Evolutionary conservation across 805 yeast genomes (phyloP).

Genomic region (Zygoascus bituminiphila): DNA sequence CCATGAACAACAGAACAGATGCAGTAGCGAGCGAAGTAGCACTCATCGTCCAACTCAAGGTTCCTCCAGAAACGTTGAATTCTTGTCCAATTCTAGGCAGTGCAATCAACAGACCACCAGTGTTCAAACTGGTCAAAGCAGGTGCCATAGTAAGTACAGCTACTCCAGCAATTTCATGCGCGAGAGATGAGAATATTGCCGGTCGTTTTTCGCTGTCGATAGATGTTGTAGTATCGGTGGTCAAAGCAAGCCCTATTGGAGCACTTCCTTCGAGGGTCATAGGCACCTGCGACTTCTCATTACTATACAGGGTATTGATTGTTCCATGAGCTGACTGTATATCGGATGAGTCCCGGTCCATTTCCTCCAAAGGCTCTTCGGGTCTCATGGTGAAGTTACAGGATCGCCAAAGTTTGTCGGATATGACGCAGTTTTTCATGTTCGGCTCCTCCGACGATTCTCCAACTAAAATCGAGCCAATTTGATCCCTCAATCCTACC

Average conservation of each 20-base stretch:
- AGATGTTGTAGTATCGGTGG: not conserved
- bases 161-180: conserved; percentile 32
- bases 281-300: not conserved
- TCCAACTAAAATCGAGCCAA: too few species aligned
- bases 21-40: conserved; percentile 38
- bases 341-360: not conserved
- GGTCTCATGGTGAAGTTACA: not conserved
- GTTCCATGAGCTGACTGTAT: not conserved
- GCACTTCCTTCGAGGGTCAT: not conserved
- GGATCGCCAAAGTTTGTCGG: not conserved
- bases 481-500: too few species aligned
- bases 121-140: conserved; percentile 34
- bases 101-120: conserved; percentile 33
- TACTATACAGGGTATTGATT: not conserved
- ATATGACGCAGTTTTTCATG: not conserved
- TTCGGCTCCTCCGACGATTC: not conserved
- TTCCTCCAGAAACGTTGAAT: conserved; percentile 35
- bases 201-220: conserved; percentile 24
- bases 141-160: conserved; percentile 33
- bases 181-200: conserved; percentile 26
- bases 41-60: conserved; percentile 37
- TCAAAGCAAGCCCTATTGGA: not conserved
- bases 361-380: not conserved
- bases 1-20: conserved; percentile 36
- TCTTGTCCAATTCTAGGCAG: conserved; percentile 30